A percentile compares a stretch with the other conserved stretches of the same genome.
Evolutionary conservation across 805 yeast species (phyloP).

Genomic region (Kuraishia molischiana): DNA sequence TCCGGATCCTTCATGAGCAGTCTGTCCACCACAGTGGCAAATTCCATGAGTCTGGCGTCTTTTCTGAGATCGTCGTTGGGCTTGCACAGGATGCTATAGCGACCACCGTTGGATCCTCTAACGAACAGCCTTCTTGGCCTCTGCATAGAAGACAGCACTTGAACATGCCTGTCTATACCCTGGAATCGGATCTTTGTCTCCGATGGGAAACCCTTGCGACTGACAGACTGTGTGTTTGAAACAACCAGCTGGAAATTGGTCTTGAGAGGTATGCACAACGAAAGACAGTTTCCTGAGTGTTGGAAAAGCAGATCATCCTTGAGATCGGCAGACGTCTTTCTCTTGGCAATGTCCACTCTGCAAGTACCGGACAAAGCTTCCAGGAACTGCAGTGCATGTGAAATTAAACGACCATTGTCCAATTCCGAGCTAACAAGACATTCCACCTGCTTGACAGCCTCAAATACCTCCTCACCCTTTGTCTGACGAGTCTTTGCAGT

Average conservation of each 20-base stretch:
- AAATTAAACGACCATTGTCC: constrained; percentile 9
- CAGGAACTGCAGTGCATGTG: constrained; percentile 24
- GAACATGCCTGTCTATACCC: constrained; percentile 57
- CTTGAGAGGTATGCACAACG: constrained; percentile 66
- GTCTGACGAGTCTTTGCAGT: constrained; percentile 31
- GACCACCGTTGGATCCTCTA: constrained; percentile 68
- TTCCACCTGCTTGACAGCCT: constrained; percentile 14
- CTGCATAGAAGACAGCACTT: constrained; percentile 73
- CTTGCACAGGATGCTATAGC: constrained; percentile 72
- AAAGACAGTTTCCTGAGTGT: constrained; percentile 16
- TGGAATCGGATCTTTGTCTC: constrained; percentile 42
- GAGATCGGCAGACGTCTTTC: constrained; percentile 25
- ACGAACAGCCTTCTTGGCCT: constrained; percentile 73
- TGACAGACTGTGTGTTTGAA: constrained; percentile 24
- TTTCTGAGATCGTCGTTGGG: constrained; percentile 87
- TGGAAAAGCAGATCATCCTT: constrained; percentile 30
- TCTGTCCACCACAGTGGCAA: constrained; percentile 78
- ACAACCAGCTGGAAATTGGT: constrained; percentile 59
- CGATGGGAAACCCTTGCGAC: constrained; percentile 27
- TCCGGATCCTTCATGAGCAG: constrained; percentile 57
- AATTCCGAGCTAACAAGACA: constrained; percentile 7
- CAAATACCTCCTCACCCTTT: constrained; percentile 36
- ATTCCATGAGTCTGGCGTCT: constrained; percentile 90
- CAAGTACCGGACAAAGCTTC: constrained; percentile 34
- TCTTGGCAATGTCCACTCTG: constrained; percentile 24